Conservation (phyloP, 345 rosid species). For the Populus simonii region DNA sequence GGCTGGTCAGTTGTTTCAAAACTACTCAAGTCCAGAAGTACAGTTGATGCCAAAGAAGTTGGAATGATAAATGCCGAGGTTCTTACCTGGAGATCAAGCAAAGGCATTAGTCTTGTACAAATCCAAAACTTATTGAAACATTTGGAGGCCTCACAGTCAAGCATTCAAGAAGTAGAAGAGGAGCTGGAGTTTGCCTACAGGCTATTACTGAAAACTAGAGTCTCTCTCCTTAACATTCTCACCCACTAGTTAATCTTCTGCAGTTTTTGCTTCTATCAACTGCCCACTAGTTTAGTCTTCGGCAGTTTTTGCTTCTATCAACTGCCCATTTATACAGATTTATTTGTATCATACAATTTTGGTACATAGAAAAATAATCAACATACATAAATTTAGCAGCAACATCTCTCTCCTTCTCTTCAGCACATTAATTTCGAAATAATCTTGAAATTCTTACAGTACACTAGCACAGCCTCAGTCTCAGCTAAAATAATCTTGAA, state of each 20-base stretch:
- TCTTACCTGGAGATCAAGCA: constrained; percentile 5
- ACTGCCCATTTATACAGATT: no score
- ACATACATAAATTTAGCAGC: no score
- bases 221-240: neutral
- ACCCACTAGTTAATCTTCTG: neutral
- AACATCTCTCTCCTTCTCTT: no score
- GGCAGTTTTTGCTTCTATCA: no score
- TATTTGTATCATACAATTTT: no score
- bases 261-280: no score
- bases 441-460: neutral
- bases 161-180: neutral
- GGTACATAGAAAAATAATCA: no score
- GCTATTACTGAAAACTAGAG: neutral
- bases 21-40: constrained; percentile 5
- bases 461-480: neutral
- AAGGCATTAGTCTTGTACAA: neutral
- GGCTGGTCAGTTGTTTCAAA: constrained; percentile 18
- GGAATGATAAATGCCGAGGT: constrained; percentile 6
- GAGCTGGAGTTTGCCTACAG: neutral
- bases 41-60: neutral
- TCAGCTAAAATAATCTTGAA: no score
- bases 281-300: neutral
- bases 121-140: neutral
- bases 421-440: no score
- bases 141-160: neutral